These are phyloP conservation scores for Odonthalia washingtoniensis DNA, from an alignment of 31 red algal species.

Conservation along the genomic window DNA sequence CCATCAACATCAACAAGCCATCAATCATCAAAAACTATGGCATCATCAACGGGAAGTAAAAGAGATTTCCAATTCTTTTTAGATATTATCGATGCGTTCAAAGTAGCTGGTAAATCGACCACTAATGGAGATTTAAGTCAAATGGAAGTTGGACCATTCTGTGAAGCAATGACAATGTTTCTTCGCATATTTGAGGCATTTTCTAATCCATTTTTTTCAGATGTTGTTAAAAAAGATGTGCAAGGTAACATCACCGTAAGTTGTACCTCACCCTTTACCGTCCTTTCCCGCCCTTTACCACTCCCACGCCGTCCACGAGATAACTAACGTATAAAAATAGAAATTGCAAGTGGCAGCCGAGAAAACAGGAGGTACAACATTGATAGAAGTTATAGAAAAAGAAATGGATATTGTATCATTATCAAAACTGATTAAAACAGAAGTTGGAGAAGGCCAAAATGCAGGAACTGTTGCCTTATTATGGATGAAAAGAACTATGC, in stretches of 20 bases:
- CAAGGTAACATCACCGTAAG: conserved; percentile 61
- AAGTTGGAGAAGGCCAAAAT: conserved; percentile 36
- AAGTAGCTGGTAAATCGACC: conserved; percentile 24
- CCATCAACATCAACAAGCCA: conserved; percentile 4
- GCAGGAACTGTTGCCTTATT: conserved; percentile 66
- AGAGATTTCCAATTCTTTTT: conserved; percentile 63
- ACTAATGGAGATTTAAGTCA: conserved; percentile 36
- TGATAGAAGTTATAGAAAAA: conserved; percentile 44
- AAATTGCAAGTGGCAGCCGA: conserved; percentile 51
- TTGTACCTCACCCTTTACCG: background rate
- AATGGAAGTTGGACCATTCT: conserved; percentile 60
- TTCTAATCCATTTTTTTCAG: conserved; percentile 66
- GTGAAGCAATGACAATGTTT: conserved; percentile 72
- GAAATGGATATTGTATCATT: conserved; percentile 44
- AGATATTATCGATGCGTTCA: conserved; percentile 66
- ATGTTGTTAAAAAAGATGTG: conserved; percentile 76
- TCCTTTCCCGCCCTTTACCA: background rate
- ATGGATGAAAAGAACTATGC: conserved; percentile 85
- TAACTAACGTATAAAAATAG: too few species aligned
- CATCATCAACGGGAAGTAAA: conserved; percentile 14
- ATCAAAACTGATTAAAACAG: conserved; percentile 53
- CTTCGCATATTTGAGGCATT: conserved; percentile 77
- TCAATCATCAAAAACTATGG: conserved; percentile 13
- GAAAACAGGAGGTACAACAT: conserved; percentile 30
- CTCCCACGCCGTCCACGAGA: too few species aligned